Evolutionary conservation across 73 alveolate genomes (phyloP), one percentile per base, ranked within the genome.

Genomic region (Durusdinium trenchii): DNA sequence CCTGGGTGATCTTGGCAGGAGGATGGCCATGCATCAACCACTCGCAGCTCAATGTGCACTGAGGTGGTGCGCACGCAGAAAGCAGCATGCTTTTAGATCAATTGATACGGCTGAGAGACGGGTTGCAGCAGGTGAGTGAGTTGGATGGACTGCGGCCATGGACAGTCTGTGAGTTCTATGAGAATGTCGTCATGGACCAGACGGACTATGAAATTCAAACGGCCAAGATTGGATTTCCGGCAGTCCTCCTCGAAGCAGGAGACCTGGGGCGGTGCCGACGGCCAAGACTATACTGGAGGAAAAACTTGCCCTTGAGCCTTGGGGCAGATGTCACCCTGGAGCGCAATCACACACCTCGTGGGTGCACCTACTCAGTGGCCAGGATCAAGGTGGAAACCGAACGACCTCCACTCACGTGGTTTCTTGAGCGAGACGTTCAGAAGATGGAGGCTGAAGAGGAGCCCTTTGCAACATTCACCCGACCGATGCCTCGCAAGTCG

Each of bases 11-110:
- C 5, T 6, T 84, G 14, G 38, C 60, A 0, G 94, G 94, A n/a
- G 94, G 94, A 0, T 84, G 94, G 94, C 94, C 94, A 9, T 84
- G 94, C 60, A 30, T 84, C 40, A 84, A 84, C 54, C 94, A 84
- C 60, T n/a, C 60, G 5, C 36, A 0, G 60, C 23, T 84, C 79
- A 84, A 84, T 38, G 50, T 54, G 16, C 47, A n/a, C 30, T 36
- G 94, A 1, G 26, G 16, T 10, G 94, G 94, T 20, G 94, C 94
- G 0, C 57, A 9, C 0, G 94, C 69, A n/a, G 94, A 60, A 1
- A 32, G 46, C 42, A 48, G 71, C 69, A 47, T 7, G 71, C 50
- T 82, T n/a, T 30, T 82, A 32, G 92, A 82, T 48, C 1, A 6
- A 28, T 10, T 82, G 73, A 6, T 82, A 16, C 69, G 47, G 30